Percentiles rank a stretch among this genome's conserved stretches.
Evolutionary conservation across 2,329 filamentous ascomycete genomes (phyloP).

Genomic region (Diplodia seriata): DNA sequence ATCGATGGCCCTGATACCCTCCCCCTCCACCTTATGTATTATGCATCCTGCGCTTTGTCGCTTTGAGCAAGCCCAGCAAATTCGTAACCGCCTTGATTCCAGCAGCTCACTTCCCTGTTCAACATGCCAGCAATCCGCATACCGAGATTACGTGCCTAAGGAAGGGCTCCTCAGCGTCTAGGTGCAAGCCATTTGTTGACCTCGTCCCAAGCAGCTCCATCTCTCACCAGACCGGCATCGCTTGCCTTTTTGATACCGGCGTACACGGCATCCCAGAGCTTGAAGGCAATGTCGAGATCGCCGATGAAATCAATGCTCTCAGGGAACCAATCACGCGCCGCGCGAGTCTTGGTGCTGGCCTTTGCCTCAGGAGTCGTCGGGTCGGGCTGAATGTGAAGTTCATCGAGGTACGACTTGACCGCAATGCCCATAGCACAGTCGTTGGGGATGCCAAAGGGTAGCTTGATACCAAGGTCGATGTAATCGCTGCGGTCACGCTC

Average conservation of each 20-base stretch:
- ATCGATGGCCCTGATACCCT: neutral
- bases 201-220: constrained; percentile 63
- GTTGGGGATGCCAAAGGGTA: constrained; percentile 73
- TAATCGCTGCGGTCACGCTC: constrained; percentile 67
- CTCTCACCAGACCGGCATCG: constrained; percentile 53
- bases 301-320: constrained; percentile 64
- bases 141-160: neutral
- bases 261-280: constrained; percentile 70
- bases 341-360: constrained; percentile 53
- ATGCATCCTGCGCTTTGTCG: neutral
- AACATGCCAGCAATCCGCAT: neutral
- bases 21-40: neutral
- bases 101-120: neutral
- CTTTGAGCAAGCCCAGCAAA: constrained; percentile 5
- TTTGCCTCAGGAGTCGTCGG: constrained; percentile 59
- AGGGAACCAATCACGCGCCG: constrained; percentile 59
- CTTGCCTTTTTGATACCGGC: constrained; percentile 63
- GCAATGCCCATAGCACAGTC: constrained; percentile 80
- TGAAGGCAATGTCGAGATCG: constrained; percentile 67
- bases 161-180: constrained; percentile 20
- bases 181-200: constrained; percentile 64
- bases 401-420: constrained; percentile 79
- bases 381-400: constrained; percentile 66
- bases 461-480: constrained; percentile 71
- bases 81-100: constrained; percentile 7